A percentile compares a stretch with the other conserved stretches of the same genome.
phyloP scores from a whole-genome alignment of 2,329 filamentous ascomycete genomes.

The Epichloe gansuensis region DNA sequence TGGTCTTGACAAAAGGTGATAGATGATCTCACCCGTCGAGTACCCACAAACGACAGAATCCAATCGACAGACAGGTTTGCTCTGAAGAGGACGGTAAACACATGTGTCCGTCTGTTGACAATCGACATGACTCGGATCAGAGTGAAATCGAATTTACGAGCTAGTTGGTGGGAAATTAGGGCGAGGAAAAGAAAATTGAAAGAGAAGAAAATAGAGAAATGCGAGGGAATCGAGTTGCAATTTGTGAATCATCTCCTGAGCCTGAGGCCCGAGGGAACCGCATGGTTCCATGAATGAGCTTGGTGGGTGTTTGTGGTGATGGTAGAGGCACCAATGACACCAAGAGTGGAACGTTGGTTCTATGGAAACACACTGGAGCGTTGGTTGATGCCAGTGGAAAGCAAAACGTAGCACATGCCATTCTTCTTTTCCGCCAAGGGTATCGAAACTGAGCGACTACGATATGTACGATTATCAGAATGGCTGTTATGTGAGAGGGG shows the following conservation, averaged over 20 bases:
- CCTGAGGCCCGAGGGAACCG: neutral
- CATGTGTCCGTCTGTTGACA: neutral
- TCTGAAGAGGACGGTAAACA: neutral
- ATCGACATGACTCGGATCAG: neutral
- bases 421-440: neutral
- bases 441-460: constrained; percentile 2
- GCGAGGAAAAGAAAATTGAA: neutral
- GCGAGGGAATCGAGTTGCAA: no score
- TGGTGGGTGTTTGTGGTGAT: neutral
- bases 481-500: constrained; percentile 1
- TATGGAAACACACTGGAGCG: no score
- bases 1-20: constrained; percentile 24
- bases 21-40: constrained; percentile 16
- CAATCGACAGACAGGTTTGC: neutral
- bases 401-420: neutral
- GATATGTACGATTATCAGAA: constrained; percentile 12
- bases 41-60: neutral
- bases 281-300: neutral
- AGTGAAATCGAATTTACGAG: neutral
- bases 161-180: neutral
- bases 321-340: neutral
- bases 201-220: no score
- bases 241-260: neutral
- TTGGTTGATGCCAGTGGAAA: neutral
- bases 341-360: neutral